A percentile compares a stretch with the other conserved stretches of the same genome.
phyloP scores from a whole-genome alignment of 176 grass and related monocot species.

The Oryza longistaminata region DNA sequence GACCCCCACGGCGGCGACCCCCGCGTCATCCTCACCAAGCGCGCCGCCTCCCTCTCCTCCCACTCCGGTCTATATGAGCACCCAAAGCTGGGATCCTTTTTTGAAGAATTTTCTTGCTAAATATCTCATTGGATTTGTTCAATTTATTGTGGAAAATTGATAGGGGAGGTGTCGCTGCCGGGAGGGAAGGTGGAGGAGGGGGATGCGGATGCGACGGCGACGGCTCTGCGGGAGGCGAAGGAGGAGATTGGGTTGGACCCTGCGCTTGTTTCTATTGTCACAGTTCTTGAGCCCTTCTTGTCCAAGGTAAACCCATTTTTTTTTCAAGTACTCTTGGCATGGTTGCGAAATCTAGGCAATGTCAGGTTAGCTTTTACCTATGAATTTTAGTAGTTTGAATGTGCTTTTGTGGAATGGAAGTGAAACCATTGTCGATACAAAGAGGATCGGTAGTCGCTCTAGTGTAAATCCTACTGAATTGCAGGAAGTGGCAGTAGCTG shows the following conservation, averaged over 20 bases:
- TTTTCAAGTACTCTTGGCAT: not conserved
- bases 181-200: constrained; percentile 87
- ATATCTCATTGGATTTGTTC: not conserved
- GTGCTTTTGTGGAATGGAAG: not conserved
- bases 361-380: constrained; percentile 6
- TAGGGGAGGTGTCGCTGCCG: constrained; percentile 89
- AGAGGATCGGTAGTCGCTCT: not conserved
- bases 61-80: constrained; percentile 39
- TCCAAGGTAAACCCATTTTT: constrained; percentile 64
- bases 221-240: constrained; percentile 77
- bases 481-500: not conserved
- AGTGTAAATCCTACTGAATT: not conserved
- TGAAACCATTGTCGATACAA: not conserved
- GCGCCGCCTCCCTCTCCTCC: constrained; percentile 70
- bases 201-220: constrained; percentile 75
- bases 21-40: constrained; percentile 87
- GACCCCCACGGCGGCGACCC: constrained; percentile 52
- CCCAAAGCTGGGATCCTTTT: too few species aligned
- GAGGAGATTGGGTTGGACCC: constrained; percentile 92
- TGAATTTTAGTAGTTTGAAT: not conserved
- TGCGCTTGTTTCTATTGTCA: constrained; percentile 58
- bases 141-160: constrained; percentile 30
- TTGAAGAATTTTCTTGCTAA: not conserved
- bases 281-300: constrained; percentile 82
- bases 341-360: not conserved